A percentile compares a stretch with the other conserved stretches of the same genome.
Conservation (phyloP, 352 stramenopile species). For the Phytophthora meadii region DNA sequence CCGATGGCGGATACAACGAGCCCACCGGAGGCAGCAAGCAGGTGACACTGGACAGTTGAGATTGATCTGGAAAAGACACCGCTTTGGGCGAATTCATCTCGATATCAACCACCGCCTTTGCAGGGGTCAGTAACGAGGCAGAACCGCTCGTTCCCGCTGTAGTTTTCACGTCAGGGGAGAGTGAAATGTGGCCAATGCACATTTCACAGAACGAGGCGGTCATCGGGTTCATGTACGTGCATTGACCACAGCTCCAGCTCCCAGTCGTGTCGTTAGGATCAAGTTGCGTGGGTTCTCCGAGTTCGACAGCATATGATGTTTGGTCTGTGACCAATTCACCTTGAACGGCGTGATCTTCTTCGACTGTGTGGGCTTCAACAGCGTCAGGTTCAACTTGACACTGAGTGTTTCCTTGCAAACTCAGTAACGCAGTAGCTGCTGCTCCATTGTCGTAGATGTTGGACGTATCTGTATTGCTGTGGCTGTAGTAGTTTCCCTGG, state of each 20-base stretch:
- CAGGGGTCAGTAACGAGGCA: conserved; percentile 21
- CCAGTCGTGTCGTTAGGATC: conserved; percentile 6
- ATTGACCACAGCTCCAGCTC: conserved; percentile 64
- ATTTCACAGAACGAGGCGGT: conserved; percentile 69
- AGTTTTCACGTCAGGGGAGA: conserved; percentile 38
- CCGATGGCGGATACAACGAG: conserved; percentile 34
- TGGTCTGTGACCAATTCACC: conserved; percentile 6
- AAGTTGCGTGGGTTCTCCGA: conserved; percentile 3
- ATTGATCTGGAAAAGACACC: not conserved
- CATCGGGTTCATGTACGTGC: conserved; percentile 66
- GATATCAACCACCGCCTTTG: conserved; percentile 25
- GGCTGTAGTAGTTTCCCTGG: conserved; percentile 17
- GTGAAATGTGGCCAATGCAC: conserved; percentile 62
- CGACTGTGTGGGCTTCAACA: conserved; percentile 54
- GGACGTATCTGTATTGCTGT: not conserved
- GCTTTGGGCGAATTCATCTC: not conserved
- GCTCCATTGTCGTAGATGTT: conserved; percentile 17
- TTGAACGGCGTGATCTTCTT: conserved; percentile 37
- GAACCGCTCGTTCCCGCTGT: conserved; percentile 28
- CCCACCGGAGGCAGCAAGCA: conserved; percentile 14
- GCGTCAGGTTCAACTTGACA: conserved; percentile 5
- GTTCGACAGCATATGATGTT: conserved; percentile 7
- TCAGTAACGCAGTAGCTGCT: conserved; percentile 22
- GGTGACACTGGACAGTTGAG: conserved; percentile 7
- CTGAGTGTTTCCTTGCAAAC: conserved; percentile 15